phyloP scores from a whole-genome alignment of 768 basidiomycete genomes.

The Russula ochroleuca region DNA sequence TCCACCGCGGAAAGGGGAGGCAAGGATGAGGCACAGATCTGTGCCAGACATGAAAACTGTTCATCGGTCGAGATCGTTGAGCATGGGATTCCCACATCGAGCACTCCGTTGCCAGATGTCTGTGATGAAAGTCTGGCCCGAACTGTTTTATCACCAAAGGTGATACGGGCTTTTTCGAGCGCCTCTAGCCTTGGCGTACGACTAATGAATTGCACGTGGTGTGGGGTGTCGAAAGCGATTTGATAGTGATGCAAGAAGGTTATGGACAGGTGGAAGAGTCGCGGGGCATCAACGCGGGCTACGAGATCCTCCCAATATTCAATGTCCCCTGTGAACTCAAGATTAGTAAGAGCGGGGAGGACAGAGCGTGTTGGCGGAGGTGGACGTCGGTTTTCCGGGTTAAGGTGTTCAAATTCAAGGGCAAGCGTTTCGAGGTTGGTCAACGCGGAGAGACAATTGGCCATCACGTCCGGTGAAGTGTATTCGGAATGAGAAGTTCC shows the following conservation, averaged over 20 bases:
- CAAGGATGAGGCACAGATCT: not conserved
- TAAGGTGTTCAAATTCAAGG: too few species aligned
- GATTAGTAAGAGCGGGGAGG: too few species aligned
- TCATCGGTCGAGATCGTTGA: not conserved
- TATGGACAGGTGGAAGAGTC: not conserved
- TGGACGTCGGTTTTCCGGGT: too few species aligned
- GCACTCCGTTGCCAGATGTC: not conserved
- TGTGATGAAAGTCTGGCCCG: not conserved
- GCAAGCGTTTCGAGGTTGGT: too few species aligned
- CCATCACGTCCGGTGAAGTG: too few species aligned
- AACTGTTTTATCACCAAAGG: not conserved
- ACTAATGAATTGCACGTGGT: not conserved
- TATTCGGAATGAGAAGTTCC: too few species aligned
- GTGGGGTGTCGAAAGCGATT: not conserved
- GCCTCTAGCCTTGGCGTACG: not conserved
- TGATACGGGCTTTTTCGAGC: not conserved
- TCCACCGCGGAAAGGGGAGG: not conserved
- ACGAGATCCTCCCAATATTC: too few species aligned
- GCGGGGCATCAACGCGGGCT: too few species aligned
- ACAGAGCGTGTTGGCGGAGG: too few species aligned
- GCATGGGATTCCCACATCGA: not conserved
- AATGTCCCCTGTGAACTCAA: too few species aligned
- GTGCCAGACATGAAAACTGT: not conserved
- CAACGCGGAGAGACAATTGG: too few species aligned
- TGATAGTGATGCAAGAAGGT: not conserved